phyloP scores from a whole-genome alignment of 73 alveolate species.

The Paramecium primaurelia region DNA sequence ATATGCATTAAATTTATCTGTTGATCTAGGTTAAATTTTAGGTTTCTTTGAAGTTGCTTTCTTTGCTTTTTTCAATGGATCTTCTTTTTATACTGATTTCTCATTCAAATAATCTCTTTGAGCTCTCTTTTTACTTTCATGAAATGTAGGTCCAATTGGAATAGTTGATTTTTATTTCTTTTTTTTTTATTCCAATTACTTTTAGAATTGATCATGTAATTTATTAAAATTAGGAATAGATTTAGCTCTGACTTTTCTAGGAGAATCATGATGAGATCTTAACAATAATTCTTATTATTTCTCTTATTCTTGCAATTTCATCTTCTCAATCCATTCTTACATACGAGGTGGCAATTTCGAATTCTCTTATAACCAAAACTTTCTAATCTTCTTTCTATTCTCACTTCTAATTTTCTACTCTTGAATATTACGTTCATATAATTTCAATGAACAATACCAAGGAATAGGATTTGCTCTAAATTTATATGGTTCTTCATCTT shows the following conservation, averaged over 20 bases:
- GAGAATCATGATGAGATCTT: background rate
- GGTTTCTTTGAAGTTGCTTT: background rate
- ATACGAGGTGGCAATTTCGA: conserved; percentile 31
- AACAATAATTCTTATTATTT: background rate
- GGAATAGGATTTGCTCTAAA: conserved; percentile 46
- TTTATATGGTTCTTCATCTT: background rate
- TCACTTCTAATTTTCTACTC: background rate
- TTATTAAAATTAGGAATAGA: conserved; percentile 4
- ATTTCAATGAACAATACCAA: conserved; percentile 34
- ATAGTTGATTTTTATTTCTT: background rate
- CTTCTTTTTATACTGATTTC: background rate
- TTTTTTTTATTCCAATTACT: background rate
- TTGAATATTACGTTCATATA: background rate
- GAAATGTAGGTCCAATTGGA: background rate
- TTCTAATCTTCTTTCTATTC: background rate
- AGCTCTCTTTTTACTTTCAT: background rate
- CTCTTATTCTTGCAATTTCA: background rate
- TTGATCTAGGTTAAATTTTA: background rate
- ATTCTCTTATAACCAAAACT: background rate
- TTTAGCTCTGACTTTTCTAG: background rate
- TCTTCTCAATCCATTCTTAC: background rate
- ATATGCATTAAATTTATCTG: background rate
- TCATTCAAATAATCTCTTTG: conserved; percentile 15
- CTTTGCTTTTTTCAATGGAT: background rate
- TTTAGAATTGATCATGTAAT: background rate